These are phyloP conservation scores for Lactarius pseudohatsudake DNA, from an alignment of 768 basidiomycete species.

Conservation along the genomic window DNA sequence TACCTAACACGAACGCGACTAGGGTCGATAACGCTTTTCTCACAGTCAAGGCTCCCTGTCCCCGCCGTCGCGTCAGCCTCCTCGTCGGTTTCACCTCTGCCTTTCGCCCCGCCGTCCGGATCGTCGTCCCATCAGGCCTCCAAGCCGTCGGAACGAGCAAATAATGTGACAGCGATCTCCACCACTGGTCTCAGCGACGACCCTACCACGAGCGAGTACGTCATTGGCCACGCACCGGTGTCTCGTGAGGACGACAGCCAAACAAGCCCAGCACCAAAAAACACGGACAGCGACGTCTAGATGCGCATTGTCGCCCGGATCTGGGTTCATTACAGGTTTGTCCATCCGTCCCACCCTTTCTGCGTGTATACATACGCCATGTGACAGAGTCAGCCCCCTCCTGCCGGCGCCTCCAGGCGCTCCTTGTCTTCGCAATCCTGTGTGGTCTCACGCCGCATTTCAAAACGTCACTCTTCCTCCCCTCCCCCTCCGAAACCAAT, in stretches of 20 bases:
- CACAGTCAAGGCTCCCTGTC: background rate
- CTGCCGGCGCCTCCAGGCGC: background rate
- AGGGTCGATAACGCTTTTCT: background rate
- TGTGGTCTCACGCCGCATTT: background rate
- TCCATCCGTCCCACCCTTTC: background rate
- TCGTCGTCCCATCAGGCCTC: too few relatives aligned
- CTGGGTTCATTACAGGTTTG: slow-evolving; percentile 1
- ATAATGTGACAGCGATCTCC: too few relatives aligned
- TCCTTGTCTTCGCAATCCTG: background rate
- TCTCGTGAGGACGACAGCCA: background rate
- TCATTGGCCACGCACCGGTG: too few relatives aligned
- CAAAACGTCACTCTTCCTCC: slow-evolving; percentile 17
- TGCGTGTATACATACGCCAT: slow-evolving; percentile 4
- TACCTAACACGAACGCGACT: background rate
- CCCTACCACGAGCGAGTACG: too few relatives aligned
- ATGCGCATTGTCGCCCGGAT: background rate
- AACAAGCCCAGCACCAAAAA: background rate
- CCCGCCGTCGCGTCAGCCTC: too few relatives aligned
- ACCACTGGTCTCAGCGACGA: background rate
- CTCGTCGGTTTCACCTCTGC: too few relatives aligned
- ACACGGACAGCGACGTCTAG: background rate
- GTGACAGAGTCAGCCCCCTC: slow-evolving; percentile 1
- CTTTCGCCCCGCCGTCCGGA: too few relatives aligned
- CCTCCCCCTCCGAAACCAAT: background rate
- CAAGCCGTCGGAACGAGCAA: too few relatives aligned